Percentiles rank a stretch among this genome's conserved stretches.
Evolutionary conservation across 176 grass and related monocot species (phyloP).

Genomic region (Zea luxurians): DNA sequence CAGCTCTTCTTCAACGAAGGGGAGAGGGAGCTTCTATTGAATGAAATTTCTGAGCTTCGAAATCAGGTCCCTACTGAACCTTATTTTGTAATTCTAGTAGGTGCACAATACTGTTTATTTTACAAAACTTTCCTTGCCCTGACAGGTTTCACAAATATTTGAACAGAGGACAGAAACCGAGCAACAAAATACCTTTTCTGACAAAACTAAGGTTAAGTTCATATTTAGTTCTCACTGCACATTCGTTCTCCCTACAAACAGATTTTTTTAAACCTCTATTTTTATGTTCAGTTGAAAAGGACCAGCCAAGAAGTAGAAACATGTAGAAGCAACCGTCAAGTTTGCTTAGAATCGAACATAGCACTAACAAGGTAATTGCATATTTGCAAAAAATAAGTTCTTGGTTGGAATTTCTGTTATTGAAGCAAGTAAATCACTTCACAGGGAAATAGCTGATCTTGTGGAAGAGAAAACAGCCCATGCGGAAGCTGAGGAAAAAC

Average conservation of each 20-base stretch:
- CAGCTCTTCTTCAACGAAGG: slow-evolving; percentile 77
- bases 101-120: slow-evolving; percentile 16
- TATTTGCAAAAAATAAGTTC: slow-evolving; percentile 1
- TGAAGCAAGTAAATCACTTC: slow-evolving; percentile 30
- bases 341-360: slow-evolving; percentile 82
- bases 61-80: slow-evolving; percentile 56
- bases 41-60: slow-evolving; percentile 75
- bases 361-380: slow-evolving; percentile 66
- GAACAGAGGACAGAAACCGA: slow-evolving; percentile 55
- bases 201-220: slow-evolving; percentile 52
- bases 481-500: slow-evolving; percentile 49
- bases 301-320: slow-evolving; percentile 59
- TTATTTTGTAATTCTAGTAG: slow-evolving; percentile 28
- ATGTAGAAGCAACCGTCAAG: slow-evolving; percentile 61
- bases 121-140: slow-evolving; percentile 42
- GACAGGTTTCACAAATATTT: slow-evolving; percentile 59
- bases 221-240: background rate
- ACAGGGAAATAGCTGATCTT: slow-evolving; percentile 72
- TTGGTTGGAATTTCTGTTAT: slow-evolving; percentile 25
- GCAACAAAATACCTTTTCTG: slow-evolving; percentile 42
- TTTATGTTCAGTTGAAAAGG: slow-evolving; percentile 61
- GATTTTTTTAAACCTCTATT: slow-evolving; percentile 19
- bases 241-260: background rate
- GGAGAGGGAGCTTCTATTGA: slow-evolving; percentile 74
- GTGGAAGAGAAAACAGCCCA: slow-evolving; percentile 64